phyloP scores from a whole-genome alignment of 352 stramenopile species.

The Globisporangium nagaii region DNA sequence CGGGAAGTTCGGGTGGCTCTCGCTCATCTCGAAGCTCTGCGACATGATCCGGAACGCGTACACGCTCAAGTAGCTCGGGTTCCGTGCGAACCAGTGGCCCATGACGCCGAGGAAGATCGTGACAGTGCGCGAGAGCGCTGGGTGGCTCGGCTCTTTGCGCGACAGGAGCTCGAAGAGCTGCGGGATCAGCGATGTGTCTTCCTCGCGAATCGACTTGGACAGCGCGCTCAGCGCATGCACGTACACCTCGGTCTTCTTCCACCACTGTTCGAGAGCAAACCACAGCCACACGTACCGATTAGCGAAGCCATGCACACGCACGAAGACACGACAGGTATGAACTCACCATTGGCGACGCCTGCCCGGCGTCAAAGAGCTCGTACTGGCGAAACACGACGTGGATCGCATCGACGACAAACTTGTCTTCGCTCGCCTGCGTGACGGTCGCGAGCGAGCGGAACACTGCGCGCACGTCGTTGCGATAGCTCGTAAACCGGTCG shows the following conservation, averaged over 20 bases:
- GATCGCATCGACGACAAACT: slow-evolving; percentile 74
- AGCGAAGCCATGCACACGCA: neutral
- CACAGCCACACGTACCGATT: slow-evolving; percentile 1
- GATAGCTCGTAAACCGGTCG: slow-evolving; percentile 61
- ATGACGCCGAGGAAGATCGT: slow-evolving; percentile 72
- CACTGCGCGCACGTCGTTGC: slow-evolving; percentile 67
- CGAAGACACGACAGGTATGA: neutral
- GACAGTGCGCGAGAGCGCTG: slow-evolving; percentile 46
- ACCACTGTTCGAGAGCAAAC: slow-evolving; percentile 41
- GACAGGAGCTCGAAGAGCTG: slow-evolving; percentile 72
- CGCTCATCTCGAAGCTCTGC: slow-evolving; percentile 51
- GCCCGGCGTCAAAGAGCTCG: slow-evolving; percentile 37
- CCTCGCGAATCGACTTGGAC: slow-evolving; percentile 76
- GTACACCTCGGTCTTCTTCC: slow-evolving; percentile 74
- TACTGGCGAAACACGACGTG: slow-evolving; percentile 71
- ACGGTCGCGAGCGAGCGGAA: slow-evolving; percentile 78
- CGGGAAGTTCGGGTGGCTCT: slow-evolving; percentile 28
- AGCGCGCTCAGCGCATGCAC: slow-evolving; percentile 75
- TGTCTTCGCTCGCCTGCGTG: slow-evolving; percentile 58
- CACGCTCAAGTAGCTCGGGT: slow-evolving; percentile 44
- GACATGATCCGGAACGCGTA: slow-evolving; percentile 71
- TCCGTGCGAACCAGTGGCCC: slow-evolving; percentile 67
- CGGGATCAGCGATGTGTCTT: slow-evolving; percentile 68
- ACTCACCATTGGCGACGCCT: slow-evolving; percentile 20
- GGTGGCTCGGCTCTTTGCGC: slow-evolving; percentile 53